Conservation (phyloP, 805 yeast genomes). For the Grigorovia transvaalensis region DNA sequence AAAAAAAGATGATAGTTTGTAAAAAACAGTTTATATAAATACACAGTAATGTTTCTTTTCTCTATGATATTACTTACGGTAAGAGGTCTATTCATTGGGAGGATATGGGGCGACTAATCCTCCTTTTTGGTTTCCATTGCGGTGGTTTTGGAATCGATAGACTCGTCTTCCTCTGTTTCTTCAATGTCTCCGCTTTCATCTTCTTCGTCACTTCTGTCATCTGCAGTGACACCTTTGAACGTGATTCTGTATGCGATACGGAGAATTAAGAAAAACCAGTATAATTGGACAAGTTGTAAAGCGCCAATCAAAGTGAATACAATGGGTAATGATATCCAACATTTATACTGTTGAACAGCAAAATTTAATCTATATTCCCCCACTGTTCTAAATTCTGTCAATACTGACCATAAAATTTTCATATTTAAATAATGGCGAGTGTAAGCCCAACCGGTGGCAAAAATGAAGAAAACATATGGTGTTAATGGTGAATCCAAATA, state of each 20-base stretch:
- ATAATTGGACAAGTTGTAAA: constrained; percentile 73
- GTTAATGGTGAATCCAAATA: constrained; percentile 62
- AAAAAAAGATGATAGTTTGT: neutral
- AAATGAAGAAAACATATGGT: constrained; percentile 57
- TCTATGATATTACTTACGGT: too few relatives aligned
- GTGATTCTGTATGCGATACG: constrained; percentile 65
- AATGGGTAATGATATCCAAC: constrained; percentile 90
- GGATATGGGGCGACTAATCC: neutral
- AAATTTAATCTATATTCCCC: constrained; percentile 77
- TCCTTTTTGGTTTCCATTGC: neutral
- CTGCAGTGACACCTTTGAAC: constrained; percentile 50
- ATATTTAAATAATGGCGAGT: constrained; percentile 80
- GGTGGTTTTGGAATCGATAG: neutral
- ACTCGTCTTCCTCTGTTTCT: constrained; percentile 13
- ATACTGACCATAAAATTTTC: constrained; percentile 69
- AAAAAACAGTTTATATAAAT: neutral
- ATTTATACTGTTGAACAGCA: constrained; percentile 88
- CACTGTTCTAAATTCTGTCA: constrained; percentile 77
- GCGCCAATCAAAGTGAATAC: constrained; percentile 70
- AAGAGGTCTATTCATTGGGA: too few relatives aligned
- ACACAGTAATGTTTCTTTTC: neutral
- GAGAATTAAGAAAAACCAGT: constrained; percentile 78
- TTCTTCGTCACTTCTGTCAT: constrained; percentile 84
- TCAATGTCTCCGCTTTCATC: constrained; percentile 6
- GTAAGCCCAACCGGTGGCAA: constrained; percentile 72